Percentiles rank a stretch among this genome's conserved stretches.
Evolutionary conservation across 2,329 filamentous ascomycete genomes (phyloP).

Genomic region (Fusarium praegraminearum): DNA sequence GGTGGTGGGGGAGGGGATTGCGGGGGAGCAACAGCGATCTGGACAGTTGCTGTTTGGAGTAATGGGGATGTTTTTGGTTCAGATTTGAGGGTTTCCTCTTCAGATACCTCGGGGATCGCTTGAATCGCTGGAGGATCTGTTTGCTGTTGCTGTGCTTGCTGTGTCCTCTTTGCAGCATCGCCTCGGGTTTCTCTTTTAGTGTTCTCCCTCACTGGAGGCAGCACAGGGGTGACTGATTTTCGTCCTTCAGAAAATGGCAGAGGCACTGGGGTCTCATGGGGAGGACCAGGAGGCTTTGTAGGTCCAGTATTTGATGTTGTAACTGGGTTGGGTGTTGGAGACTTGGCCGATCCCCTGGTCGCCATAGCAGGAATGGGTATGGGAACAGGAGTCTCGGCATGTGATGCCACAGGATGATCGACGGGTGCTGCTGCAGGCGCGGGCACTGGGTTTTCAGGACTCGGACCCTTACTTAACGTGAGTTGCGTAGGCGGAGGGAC

Average conservation of each 20-base stretch:
- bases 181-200: constrained; percentile 61
- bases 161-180: constrained; percentile 58
- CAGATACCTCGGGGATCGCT: constrained; percentile 13
- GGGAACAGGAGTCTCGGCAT: constrained; percentile 59
- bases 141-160: constrained; percentile 48
- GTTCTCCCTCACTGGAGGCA: constrained; percentile 48
- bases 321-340: constrained; percentile 48
- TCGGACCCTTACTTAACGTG: constrained; percentile 47
- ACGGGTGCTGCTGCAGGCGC: constrained; percentile 38
- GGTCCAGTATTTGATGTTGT: constrained; percentile 48
- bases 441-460: constrained; percentile 38
- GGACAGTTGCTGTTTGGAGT: constrained; percentile 41
- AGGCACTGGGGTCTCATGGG: constrained; percentile 54
- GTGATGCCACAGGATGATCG: constrained; percentile 36
- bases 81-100: constrained; percentile 41
- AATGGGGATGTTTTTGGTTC: constrained; percentile 32
- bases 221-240: constrained; percentile 51
- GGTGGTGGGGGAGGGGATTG: constrained; percentile 19
- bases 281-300: constrained; percentile 47
- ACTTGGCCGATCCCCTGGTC: constrained; percentile 50
- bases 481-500: constrained; percentile 61
- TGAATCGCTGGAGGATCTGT: constrained; percentile 23
- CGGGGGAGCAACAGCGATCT: constrained; percentile 15
- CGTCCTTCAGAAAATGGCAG: constrained; percentile 52
- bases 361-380: constrained; percentile 51